Evolutionary conservation across 2,329 filamentous ascomycete species (phyloP), one percentile per base, ranked within the genome.

Genomic region (Ambrosiella cleistominuta): DNA sequence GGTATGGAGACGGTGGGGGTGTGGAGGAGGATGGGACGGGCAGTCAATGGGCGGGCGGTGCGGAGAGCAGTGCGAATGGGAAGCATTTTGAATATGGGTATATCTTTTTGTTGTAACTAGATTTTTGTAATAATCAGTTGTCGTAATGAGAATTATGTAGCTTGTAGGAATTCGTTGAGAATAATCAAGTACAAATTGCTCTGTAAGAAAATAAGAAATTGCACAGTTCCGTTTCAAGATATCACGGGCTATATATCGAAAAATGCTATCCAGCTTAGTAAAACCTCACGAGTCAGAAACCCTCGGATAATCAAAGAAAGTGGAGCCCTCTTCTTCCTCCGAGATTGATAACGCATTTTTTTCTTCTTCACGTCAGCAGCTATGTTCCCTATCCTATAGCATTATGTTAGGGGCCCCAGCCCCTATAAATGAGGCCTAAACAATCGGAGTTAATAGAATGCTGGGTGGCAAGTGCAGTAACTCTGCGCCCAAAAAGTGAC

Each of bases 1-100:
- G 38, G 54, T 35, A 35, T 40, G 53, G 49, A 39, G n/a, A 40
- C 53, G 35, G 39, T 44, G 37, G 38, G 19, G 37, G 36, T 44
- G 11, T 40, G 56, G 49, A 47, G 13, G 36, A 59, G 44, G 44
- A 35, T 49, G 19, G 53, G 53, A 37, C 54, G 54, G 54, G 35
- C 15, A 17, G 44, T 11, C n/a, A 47, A 6, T 19, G 45, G 56
- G 40, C 57, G 60, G 13, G 57, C 45, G n/a, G 56, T 52, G 57
- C 59, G 59, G n/a, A 61, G n/a, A 17, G 47, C 17, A 27, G 39
- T 61, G 44, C 59, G 56, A 13, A 58, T 55, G 19, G 59, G 51
- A n/a, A 61, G 44, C 59, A 61, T 61, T 49, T 17, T 61, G 54
- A 35, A 11, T 5, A 36, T n/a, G 42, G 39, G 35, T 19, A 9